Evolutionary conservation across 2,329 filamentous ascomycete genomes (phyloP), one percentile per base, ranked within the genome.

Genomic region (Sporothrix inflata): DNA sequence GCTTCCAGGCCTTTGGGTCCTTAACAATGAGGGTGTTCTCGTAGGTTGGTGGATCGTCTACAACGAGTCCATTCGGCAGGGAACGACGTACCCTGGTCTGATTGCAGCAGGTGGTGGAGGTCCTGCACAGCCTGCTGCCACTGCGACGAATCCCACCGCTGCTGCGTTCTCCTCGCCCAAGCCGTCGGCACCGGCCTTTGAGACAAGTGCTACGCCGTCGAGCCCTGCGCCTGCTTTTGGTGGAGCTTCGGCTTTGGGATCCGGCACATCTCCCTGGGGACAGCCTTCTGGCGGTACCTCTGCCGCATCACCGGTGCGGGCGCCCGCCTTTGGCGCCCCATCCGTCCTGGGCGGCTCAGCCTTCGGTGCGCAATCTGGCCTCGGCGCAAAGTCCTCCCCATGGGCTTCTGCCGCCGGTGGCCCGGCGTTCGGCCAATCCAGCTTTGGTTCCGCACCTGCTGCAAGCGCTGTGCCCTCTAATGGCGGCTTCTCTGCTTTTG

Each of bases 11-110:
- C 85, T 97, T 55, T 91, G 96, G 86, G 87, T 94, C 40, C 84
- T 99, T 19, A 98, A 97, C 73, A 91, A 97, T 75, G 93, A 98
- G 78, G 96, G 96, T 75, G 83, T 97, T 11, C 84, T 99, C 19
- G 90, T 89, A 61, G 87, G 90, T 14, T 99, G 95, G 94, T 98
- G 95, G 93, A 83, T 98, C 57, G 88, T 98, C 24, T 98, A 98
- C 82, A 89, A 92, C 47, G 94, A 97, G 55, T 94, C 95, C 1
- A 90, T 99, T 74, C 89, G 91, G 73, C 85, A 91, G 76, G 90
- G 90, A 3, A 89, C 88, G 7, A 88, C 89, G 0, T 98, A 94
- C 79, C 87, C 91, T 53, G 92, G 92, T 4, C 84, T 98, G 75
- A 83, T 86, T 53, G 83, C 82, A 60, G 83, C 83, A 42, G 83